Conservation (phyloP, 352 stramenopile species). For the Phytophthora sansomeana region DNA sequence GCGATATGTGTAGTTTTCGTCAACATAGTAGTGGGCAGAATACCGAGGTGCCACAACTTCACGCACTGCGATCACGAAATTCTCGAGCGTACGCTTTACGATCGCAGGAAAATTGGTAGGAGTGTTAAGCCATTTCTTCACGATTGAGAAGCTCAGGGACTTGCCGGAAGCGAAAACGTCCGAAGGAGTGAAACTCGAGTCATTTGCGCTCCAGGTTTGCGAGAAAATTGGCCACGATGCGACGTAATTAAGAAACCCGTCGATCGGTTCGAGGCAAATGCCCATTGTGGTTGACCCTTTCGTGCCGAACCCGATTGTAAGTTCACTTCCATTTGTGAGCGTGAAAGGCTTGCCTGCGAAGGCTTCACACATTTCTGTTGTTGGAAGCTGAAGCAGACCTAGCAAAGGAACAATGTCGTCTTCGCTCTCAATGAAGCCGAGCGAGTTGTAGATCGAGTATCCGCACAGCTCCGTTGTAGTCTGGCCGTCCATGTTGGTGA, state of each 20-base stretch:
- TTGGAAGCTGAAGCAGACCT: conserved; percentile 48
- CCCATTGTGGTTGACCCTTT: conserved; percentile 31
- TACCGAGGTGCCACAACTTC: background rate
- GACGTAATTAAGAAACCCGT: conserved; percentile 37
- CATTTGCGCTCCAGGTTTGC: conserved; percentile 6
- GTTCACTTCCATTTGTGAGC: conserved; percentile 29
- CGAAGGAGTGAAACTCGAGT: conserved; percentile 18
- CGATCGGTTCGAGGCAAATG: conserved; percentile 50
- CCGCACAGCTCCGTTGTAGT: conserved; percentile 42
- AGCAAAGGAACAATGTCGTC: conserved; percentile 4
- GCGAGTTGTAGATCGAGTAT: conserved; percentile 31
- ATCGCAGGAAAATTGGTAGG: conserved; percentile 30
- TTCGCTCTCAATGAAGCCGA: conserved; percentile 18
- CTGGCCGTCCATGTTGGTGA: conserved; percentile 26
- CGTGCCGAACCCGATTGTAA: conserved; percentile 35
- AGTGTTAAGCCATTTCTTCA: conserved; percentile 29
- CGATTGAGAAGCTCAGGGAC: conserved; percentile 28
- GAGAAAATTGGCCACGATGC: conserved; percentile 40
- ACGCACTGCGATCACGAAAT: background rate
- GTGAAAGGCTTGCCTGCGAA: conserved; percentile 45
- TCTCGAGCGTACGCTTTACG: conserved; percentile 12
- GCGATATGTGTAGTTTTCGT: background rate
- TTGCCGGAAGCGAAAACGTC: conserved; percentile 43
- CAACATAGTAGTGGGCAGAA: background rate
- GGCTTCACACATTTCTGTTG: conserved; percentile 45